Evolutionary conservation across 768 basidiomycete species (phyloP).

Genomic region (Suillus decipiens): DNA sequence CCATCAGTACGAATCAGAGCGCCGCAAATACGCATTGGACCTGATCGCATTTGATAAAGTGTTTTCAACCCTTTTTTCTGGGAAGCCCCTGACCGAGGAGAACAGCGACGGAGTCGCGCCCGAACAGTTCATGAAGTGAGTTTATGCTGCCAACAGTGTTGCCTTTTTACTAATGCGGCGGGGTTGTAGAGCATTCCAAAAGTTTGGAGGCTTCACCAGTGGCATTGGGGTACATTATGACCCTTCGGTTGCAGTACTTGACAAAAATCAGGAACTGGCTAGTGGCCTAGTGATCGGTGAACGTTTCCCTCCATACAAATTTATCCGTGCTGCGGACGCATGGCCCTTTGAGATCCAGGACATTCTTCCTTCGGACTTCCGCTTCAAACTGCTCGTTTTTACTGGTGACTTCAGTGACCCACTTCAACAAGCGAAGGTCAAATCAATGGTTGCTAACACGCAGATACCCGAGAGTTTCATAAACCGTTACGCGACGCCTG

Average conservation of each 20-base stretch:
- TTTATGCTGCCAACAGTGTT: neutral
- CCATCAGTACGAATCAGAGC: constrained; percentile 51
- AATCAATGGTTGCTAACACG: constrained; percentile 30
- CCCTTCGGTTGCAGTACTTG: constrained; percentile 39
- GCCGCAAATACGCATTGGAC: constrained; percentile 54
- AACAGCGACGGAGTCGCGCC: constrained; percentile 40
- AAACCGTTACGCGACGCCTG: constrained; percentile 21
- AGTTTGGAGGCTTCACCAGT: constrained; percentile 47
- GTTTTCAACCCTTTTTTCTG: constrained; percentile 54
- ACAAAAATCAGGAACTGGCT: constrained; percentile 39
- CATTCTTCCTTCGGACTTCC: constrained; percentile 45
- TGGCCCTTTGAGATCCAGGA: constrained; percentile 52
- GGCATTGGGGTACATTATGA: constrained; percentile 53
- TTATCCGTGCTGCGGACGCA: constrained; percentile 49
- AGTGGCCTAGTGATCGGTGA: constrained; percentile 46
- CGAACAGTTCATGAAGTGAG: constrained; percentile 47
- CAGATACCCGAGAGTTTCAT: constrained; percentile 29
- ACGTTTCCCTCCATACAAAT: constrained; percentile 49
- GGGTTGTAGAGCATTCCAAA: constrained; percentile 42
- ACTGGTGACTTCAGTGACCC: constrained; percentile 36
- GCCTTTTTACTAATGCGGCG: constrained; percentile 3
- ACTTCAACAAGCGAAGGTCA: constrained; percentile 25
- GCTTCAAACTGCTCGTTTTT: constrained; percentile 53
- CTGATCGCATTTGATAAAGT: constrained; percentile 55
- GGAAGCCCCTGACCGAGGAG: constrained; percentile 45